Conservation (phyloP, 257 asterid species). For the Penstemon eatonii region DNA sequence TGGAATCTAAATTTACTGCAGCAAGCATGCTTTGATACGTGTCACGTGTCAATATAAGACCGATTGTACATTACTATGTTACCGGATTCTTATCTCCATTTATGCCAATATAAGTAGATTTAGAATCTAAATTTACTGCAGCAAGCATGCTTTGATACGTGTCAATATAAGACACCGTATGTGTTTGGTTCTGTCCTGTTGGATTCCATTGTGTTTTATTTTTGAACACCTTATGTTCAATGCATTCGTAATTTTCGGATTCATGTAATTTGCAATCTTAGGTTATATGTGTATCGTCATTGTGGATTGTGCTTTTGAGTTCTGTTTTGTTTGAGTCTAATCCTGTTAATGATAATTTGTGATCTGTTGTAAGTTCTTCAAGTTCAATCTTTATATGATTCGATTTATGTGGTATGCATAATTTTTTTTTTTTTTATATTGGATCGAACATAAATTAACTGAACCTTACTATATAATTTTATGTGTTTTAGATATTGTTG, state of each 20-base stretch:
- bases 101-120: neutral
- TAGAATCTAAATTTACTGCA: neutral
- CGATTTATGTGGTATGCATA: too few species aligned
- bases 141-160: neutral
- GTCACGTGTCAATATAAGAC: neutral
- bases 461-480: too few species aligned
- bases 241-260: neutral
- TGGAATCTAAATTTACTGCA: constrained; percentile 9
- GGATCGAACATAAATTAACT: too few species aligned
- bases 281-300: neutral
- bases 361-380: too few species aligned
- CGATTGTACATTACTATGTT: too few species aligned
- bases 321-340: neutral
- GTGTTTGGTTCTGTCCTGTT: neutral
- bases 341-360: too few species aligned
- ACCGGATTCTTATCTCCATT: neutral
- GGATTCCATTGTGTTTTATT: neutral
- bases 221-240: neutral
- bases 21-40: neutral
- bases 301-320: neutral
- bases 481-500: too few species aligned
- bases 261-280: neutral
- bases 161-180: neutral
- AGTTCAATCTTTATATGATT: too few species aligned
- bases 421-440: too few species aligned